Evolutionary conservation across 495 filamentous ascomycete species (phyloP).

Genomic region (Hypoxylon lienhwacheense): DNA sequence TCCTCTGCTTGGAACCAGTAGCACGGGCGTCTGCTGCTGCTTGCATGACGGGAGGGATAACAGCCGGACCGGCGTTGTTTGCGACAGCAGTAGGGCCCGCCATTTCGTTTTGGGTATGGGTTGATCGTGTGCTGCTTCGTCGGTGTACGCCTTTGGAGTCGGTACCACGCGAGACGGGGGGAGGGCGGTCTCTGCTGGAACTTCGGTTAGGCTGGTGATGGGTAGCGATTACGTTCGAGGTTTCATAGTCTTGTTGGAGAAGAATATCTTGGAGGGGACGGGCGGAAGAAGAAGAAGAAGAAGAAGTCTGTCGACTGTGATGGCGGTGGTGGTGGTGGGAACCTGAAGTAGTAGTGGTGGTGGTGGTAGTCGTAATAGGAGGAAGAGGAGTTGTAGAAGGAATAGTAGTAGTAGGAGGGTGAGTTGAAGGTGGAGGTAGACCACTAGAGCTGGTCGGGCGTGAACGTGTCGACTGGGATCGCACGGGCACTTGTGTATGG

Average conservation of each 20-base stretch:
- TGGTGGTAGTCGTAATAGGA: slow-evolving; percentile 29
- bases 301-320: slow-evolving; percentile 39
- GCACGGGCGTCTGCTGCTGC: slow-evolving; percentile 48
- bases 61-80: slow-evolving; percentile 50
- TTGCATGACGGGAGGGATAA: slow-evolving; percentile 48
- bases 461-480: slow-evolving; percentile 39
- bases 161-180: slow-evolving; percentile 41
- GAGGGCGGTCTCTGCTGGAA: slow-evolving; percentile 46
- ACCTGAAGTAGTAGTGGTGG: slow-evolving; percentile 36
- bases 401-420: slow-evolving; percentile 22
- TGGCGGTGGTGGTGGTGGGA: slow-evolving; percentile 38
- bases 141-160: slow-evolving; percentile 50
- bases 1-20: slow-evolving; percentile 51
- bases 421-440: slow-evolving; percentile 20
- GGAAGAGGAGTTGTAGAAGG: slow-evolving; percentile 37
- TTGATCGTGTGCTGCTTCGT: slow-evolving; percentile 45
- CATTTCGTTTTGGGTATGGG: slow-evolving; percentile 51
- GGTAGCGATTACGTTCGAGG: slow-evolving; percentile 40
- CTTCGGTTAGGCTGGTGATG: slow-evolving; percentile 44
- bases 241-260: slow-evolving; percentile 49
- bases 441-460: slow-evolving; percentile 36
- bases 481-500: slow-evolving; percentile 24
- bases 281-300: slow-evolving; percentile 39
- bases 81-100: slow-evolving; percentile 51
- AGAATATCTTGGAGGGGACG: slow-evolving; percentile 43